phyloP scores from a whole-genome alignment of 2,329 filamentous ascomycete genomes.

The Hymenotorrendiella dingleyae region DNA sequence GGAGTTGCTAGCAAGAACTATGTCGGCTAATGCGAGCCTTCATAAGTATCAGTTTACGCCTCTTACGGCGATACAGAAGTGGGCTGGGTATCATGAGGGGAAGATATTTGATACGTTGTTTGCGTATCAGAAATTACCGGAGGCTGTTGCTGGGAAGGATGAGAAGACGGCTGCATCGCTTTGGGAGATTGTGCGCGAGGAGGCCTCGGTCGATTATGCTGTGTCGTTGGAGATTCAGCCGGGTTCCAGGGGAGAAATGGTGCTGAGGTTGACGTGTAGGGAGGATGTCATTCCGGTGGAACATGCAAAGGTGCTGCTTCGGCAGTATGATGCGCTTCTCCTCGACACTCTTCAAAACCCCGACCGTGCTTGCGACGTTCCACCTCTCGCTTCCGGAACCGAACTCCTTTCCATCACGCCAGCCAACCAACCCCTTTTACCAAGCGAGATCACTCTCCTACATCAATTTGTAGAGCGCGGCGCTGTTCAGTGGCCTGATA shows the following conservation, averaged over 20 bases:
- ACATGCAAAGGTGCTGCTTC: conserved; percentile 61
- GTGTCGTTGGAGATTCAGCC: conserved; percentile 77
- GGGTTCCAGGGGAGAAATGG: conserved; percentile 38
- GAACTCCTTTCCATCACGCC: conserved; percentile 61
- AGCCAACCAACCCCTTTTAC: conserved; percentile 50
- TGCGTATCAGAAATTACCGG: conserved; percentile 64
- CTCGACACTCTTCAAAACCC: conserved; percentile 48
- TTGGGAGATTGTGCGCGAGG: conserved; percentile 61
- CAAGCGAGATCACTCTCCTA: conserved; percentile 51
- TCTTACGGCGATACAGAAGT: conserved; percentile 65
- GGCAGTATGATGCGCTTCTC: conserved; percentile 68
- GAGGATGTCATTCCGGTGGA: conserved; percentile 57
- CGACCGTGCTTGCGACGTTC: conserved; percentile 29
- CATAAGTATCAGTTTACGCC: conserved; percentile 68
- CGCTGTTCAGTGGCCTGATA: conserved; percentile 49
- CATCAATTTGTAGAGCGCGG: conserved; percentile 73
- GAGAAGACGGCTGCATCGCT: conserved; percentile 25
- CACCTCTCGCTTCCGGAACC: conserved; percentile 11
- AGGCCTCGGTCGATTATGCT: conserved; percentile 68
- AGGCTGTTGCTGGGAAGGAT: no score
- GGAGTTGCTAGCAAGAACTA: conserved; percentile 55
- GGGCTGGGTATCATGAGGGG: conserved; percentile 58
- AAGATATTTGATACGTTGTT: conserved; percentile 79
- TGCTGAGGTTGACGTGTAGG: conserved; percentile 61
- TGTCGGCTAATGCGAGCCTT: conserved; percentile 57